Evolutionary conservation across 192 early-diverging fungal genomes (phyloP).

Genomic region (Coemansia reversa): DNA sequence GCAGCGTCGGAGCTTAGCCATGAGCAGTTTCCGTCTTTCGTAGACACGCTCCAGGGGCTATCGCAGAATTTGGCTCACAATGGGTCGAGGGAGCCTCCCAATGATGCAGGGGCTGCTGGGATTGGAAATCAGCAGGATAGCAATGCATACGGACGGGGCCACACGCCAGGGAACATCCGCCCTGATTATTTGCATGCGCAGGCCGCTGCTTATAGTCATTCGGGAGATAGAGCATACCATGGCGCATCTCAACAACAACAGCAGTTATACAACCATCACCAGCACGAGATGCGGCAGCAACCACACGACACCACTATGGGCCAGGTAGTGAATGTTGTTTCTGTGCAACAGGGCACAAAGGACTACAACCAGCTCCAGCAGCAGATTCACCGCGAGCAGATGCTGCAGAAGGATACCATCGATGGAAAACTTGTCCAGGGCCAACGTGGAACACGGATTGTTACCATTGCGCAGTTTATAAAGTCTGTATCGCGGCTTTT

Average conservation of each 20-base stretch:
- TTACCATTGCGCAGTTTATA: slow-evolving; percentile 51
- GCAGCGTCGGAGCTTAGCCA: neutral
- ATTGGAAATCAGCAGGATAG: neutral
- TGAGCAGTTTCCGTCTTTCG: slow-evolving; percentile 2
- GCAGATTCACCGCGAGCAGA: slow-evolving; percentile 44
- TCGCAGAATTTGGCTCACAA: neutral
- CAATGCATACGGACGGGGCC: neutral
- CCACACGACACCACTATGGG: slow-evolving; percentile 3
- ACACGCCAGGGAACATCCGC: neutral
- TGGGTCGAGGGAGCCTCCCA: neutral
- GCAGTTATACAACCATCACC: slow-evolving; percentile 16
- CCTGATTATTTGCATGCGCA: neutral
- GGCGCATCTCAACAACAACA: slow-evolving; percentile 3
- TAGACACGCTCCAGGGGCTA: neutral
- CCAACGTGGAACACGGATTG: slow-evolving; percentile 33
- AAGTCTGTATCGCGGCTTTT: slow-evolving; percentile 40
- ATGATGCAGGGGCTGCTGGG: neutral
- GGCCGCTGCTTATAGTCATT: neutral
- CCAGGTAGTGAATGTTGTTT: slow-evolving; percentile 46
- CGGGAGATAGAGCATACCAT: neutral
- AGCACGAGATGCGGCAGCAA: slow-evolving; percentile 22
- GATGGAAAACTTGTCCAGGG: slow-evolving; percentile 25
- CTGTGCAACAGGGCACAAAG: slow-evolving; percentile 37
- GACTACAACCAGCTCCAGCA: slow-evolving; percentile 42
- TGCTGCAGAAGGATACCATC: slow-evolving; percentile 39